phyloP scores from a whole-genome alignment of 192 early-diverging fungal species.

The Rhizophlyctis rosea region DNA sequence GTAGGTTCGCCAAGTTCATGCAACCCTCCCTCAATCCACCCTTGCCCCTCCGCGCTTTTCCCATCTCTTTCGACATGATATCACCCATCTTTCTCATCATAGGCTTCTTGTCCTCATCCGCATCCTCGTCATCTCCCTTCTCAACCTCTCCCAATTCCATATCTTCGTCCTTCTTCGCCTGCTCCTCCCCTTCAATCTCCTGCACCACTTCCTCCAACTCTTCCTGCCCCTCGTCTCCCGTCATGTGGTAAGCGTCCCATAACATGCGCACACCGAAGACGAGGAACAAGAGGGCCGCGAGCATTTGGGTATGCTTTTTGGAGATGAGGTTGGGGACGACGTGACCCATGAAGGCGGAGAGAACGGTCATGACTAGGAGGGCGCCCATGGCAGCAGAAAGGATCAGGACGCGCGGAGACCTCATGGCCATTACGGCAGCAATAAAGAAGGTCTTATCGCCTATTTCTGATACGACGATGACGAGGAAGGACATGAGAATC shows the following conservation, averaged over 20 bases:
- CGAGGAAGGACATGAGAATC: slow-evolving; percentile 63
- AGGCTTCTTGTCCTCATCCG: too few relatives aligned
- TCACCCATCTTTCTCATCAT: too few relatives aligned
- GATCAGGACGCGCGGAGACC: slow-evolving; percentile 83
- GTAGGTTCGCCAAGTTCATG: slow-evolving; percentile 21
- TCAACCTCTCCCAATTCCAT: slow-evolving; percentile 25
- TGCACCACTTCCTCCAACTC: slow-evolving; percentile 90
- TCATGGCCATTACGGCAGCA: slow-evolving; percentile 98
- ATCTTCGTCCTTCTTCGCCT: slow-evolving; percentile 31
- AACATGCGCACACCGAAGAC: slow-evolving; percentile 92
- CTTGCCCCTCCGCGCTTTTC: slow-evolving; percentile 2
- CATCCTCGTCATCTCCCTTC: slow-evolving; percentile 51
- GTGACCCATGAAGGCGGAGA: slow-evolving; percentile 91
- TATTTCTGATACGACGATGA: slow-evolving; percentile 96
- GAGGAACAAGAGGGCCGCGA: slow-evolving; percentile 83
- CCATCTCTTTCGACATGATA: slow-evolving; percentile 15
- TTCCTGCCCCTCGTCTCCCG: slow-evolving; percentile 78
- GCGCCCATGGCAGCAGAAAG: slow-evolving; percentile 88
- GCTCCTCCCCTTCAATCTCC: slow-evolving; percentile 79
- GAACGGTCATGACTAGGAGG: slow-evolving; percentile 89
- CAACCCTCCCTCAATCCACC: not conserved
- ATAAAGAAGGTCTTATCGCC: slow-evolving; percentile 99
- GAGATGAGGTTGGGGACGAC: slow-evolving; percentile 85
- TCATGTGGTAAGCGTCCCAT: slow-evolving; percentile 81
- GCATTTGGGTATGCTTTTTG: slow-evolving; percentile 77